Conservation (phyloP, 2,329 filamentous ascomycete genomes). For the Talaromyces sp. region DNA sequence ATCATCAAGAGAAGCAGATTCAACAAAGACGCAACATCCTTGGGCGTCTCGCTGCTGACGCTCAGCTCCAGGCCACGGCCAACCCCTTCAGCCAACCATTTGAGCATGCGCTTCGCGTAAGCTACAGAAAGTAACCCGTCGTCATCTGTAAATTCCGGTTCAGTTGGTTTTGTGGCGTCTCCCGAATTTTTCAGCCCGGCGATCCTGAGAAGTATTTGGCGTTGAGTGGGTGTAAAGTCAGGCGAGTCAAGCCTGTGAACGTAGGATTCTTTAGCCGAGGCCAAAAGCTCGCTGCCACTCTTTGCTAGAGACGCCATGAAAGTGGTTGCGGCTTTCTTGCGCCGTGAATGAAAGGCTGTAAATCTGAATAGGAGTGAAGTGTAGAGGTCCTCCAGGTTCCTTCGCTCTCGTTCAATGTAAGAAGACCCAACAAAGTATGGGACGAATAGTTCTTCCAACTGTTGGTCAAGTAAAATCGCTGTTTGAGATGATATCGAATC, state of each 20-base stretch:
- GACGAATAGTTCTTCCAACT: constrained; percentile 61
- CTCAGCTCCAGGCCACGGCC: constrained; percentile 87
- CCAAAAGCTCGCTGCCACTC: constrained; percentile 80
- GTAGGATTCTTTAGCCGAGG: constrained; percentile 85
- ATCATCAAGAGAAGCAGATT: constrained; percentile 79
- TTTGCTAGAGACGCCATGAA: constrained; percentile 92
- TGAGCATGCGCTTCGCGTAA: constrained; percentile 97
- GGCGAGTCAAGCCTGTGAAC: constrained; percentile 83
- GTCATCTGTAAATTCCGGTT: constrained; percentile 85
- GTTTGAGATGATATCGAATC: constrained; percentile 85
- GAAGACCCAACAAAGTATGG: constrained; percentile 61
- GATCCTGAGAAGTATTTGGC: constrained; percentile 81
- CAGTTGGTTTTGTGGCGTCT: constrained; percentile 64
- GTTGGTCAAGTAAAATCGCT: constrained; percentile 63
- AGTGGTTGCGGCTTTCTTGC: constrained; percentile 75
- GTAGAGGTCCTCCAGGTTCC: constrained; percentile 71
- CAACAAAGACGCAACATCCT: constrained; percentile 81
- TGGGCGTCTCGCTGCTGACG: constrained; percentile 80
- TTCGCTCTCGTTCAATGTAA: constrained; percentile 61
- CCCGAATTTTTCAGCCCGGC: constrained; percentile 70
- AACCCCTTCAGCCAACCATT: constrained; percentile 93
- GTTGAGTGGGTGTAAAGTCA: constrained; percentile 81
- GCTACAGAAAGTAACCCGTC: constrained; percentile 76
- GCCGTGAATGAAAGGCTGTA: constrained; percentile 74
- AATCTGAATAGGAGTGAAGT: constrained; percentile 94